Conservation (phyloP, 2,329 filamentous ascomycete species). For the Ophiocordyceps robertsii region DNA sequence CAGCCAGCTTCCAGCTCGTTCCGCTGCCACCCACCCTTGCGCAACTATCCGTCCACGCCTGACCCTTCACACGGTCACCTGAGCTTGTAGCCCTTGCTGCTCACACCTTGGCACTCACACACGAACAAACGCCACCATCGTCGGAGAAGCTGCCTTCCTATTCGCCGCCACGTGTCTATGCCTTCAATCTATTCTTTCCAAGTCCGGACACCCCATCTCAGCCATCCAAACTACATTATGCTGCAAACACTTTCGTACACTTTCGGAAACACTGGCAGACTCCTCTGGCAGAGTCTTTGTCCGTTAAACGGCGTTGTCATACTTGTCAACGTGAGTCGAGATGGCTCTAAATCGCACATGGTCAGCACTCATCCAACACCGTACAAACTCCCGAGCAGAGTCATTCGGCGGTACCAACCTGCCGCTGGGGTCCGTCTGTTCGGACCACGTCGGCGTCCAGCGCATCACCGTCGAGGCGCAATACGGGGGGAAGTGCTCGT, state of each 20-base stretch:
- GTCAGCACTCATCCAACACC: neutral
- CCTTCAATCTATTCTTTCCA: neutral
- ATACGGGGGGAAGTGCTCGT: conserved; percentile 89
- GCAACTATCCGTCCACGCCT: neutral
- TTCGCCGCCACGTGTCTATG: neutral
- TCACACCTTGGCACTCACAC: neutral
- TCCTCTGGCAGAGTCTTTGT: neutral
- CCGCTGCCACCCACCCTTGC: neutral
- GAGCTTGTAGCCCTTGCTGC: neutral
- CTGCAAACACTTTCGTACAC: neutral
- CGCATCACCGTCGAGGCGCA: conserved; percentile 90
- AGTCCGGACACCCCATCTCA: neutral
- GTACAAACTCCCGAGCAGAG: neutral
- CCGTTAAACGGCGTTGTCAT: conserved; percentile 33
- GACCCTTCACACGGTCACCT: neutral
- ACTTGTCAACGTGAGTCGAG: conserved; percentile 61
- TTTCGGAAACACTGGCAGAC: neutral
- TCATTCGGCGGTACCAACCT: conserved; percentile 36
- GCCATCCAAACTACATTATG: too few species aligned
- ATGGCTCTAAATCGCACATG: conserved; percentile 49
- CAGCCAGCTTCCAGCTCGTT: neutral
- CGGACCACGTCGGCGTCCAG: conserved; percentile 95
- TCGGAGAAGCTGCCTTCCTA: neutral
- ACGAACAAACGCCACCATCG: neutral
- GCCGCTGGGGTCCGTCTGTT: conserved; percentile 91